phyloP scores from a whole-genome alignment of 768 basidiomycete genomes.

The Trametes punicea region DNA sequence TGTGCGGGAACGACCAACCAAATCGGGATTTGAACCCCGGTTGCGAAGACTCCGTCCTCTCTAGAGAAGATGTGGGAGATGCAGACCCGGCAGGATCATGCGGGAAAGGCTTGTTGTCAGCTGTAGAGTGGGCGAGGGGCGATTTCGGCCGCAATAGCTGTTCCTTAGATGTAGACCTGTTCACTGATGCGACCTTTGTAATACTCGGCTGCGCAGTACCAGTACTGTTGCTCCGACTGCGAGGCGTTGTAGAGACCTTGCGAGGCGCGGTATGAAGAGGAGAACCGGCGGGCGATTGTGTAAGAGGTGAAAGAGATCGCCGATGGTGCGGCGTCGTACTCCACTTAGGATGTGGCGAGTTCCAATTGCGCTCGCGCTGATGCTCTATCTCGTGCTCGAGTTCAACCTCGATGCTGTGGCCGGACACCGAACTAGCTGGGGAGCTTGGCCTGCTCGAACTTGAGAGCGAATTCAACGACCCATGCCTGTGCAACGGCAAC shows the following conservation, averaged over 20 bases:
- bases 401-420: slow-evolving; percentile 26
- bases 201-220: slow-evolving; percentile 1
- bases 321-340: slow-evolving; percentile 11
- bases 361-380: slow-evolving; percentile 68
- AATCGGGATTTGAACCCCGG: slow-evolving; percentile 29
- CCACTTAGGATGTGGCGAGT: slow-evolving; percentile 63
- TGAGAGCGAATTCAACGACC: slow-evolving; percentile 18
- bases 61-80: background rate
- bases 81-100: slow-evolving; percentile 6
- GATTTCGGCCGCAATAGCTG: slow-evolving; percentile 15
- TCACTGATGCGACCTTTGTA: background rate
- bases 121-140: slow-evolving; percentile 8
- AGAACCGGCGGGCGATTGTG: slow-evolving; percentile 17
- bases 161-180: slow-evolving; percentile 5
- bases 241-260: background rate
- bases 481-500: slow-evolving; percentile 12
- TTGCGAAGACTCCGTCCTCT: slow-evolving; percentile 13
- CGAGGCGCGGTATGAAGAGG: background rate
- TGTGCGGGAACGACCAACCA: slow-evolving; percentile 41
- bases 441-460: slow-evolving; percentile 41
- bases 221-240: slow-evolving; percentile 8
- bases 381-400: slow-evolving; percentile 37
- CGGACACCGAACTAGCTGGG: slow-evolving; percentile 36
- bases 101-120: slow-evolving; percentile 8
- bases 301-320: slow-evolving; percentile 15